phyloP scores from a whole-genome alignment of 495 filamentous ascomycete genomes.

The Penicillium bialowiezense region DNA sequence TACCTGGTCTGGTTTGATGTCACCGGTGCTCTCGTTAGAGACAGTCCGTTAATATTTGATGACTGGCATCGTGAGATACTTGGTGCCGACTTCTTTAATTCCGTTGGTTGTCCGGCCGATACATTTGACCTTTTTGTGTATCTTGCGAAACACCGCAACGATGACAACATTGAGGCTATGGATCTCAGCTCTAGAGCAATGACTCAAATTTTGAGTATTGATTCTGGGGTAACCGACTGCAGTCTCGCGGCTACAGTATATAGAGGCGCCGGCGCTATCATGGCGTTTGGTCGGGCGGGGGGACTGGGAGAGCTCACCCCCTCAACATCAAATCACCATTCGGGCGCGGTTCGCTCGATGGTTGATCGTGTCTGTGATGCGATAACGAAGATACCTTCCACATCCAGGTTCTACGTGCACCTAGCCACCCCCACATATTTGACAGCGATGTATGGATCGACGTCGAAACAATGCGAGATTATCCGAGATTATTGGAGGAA shows the following conservation, averaged over 20 bases:
- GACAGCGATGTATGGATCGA: constrained; percentile 21
- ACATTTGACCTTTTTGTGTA: constrained; percentile 28
- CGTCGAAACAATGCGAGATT: constrained; percentile 21
- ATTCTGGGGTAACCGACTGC: constrained; percentile 7
- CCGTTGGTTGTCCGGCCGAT: constrained; percentile 31
- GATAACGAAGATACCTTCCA: constrained; percentile 19
- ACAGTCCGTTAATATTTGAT: constrained; percentile 27
- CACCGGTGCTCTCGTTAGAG: constrained; percentile 24
- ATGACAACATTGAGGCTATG: constrained; percentile 2
- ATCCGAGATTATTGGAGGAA: constrained; percentile 27
- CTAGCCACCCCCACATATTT: constrained; percentile 27
- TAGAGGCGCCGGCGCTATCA: constrained; percentile 26
- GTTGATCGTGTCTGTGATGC: constrained; percentile 23
- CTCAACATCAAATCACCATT: constrained; percentile 1
- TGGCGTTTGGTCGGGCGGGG: constrained; percentile 18
- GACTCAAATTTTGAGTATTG: constrained; percentile 18
- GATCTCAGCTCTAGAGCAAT: constrained; percentile 23
- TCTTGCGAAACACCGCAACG: constrained; percentile 15
- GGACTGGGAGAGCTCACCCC: not conserved
- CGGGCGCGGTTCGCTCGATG: constrained; percentile 14
- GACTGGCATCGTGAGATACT: constrained; percentile 33
- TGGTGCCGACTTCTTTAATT: constrained; percentile 20
- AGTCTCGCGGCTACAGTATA: constrained; percentile 24
- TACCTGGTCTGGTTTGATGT: constrained; percentile 36
- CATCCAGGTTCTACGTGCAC: constrained; percentile 30